Evolutionary conservation across 805 yeast genomes (phyloP).

Genomic region (Zygosaccharomyces bisporus): DNA sequence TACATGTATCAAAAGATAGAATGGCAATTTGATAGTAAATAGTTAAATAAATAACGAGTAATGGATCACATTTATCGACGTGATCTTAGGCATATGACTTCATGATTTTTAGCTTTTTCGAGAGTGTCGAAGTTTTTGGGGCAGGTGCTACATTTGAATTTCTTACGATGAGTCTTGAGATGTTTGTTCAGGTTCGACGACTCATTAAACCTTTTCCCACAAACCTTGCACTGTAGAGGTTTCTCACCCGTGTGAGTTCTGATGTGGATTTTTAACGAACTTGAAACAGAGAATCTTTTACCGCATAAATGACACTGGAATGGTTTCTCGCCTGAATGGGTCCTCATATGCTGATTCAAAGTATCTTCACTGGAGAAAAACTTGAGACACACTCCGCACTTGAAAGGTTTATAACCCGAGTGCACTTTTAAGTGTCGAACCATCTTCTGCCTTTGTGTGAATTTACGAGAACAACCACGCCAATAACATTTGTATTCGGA

Average conservation of each 20-base stretch:
- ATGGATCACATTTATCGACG: not conserved
- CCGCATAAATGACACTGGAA: conserved; percentile 68
- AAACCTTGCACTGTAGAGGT: conserved; percentile 77
- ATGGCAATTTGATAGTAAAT: conserved; percentile 14
- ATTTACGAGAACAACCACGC: conserved; percentile 71
- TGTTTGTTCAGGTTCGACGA: conserved; percentile 87
- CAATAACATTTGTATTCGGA: conserved; percentile 69
- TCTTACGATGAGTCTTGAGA: conserved; percentile 67
- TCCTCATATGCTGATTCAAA: conserved; percentile 75
- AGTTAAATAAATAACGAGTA: not conserved
- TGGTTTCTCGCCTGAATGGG: conserved; percentile 90
- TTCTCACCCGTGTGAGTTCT: conserved; percentile 89
- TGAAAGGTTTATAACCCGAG: conserved; percentile 76
- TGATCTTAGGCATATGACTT: conserved; percentile 14
- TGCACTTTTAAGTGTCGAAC: conserved; percentile 85
- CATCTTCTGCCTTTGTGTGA: conserved; percentile 80
- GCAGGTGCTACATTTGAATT: conserved; percentile 50
- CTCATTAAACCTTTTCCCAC: conserved; percentile 83
- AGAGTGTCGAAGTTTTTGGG: conserved; percentile 48
- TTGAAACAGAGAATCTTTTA: conserved; percentile 75
- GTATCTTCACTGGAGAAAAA: conserved; percentile 73
- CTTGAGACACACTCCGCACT: conserved; percentile 65
- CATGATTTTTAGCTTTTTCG: conserved; percentile 42
- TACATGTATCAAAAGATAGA: conserved; percentile 44
- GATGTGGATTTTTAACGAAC: conserved; percentile 76